Percentiles rank a stretch among this genome's conserved stretches.
Conservation (phyloP, 305 asterid species). For the Striga hermonthica region DNA sequence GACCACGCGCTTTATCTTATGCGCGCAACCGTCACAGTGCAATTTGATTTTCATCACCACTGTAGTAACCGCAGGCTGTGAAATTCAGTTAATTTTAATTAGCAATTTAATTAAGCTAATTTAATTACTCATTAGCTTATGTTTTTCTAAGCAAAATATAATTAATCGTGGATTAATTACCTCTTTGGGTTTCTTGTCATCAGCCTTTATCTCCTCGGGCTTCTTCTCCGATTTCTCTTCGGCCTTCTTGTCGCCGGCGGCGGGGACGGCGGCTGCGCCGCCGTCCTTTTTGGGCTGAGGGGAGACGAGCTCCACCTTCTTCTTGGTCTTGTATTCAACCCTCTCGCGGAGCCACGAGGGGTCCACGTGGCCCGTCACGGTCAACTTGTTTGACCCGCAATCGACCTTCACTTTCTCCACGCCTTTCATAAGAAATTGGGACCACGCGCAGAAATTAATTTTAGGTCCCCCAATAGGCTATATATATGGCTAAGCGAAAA, state of each 20-base stretch:
- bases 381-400: conserved; percentile 42
- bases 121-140: not conserved
- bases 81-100: not conserved
- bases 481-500: too few species aligned
- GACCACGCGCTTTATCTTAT: conserved; percentile 59
- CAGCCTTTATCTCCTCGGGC: conserved; percentile 36
- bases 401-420: conserved; percentile 51
- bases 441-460: too few species aligned
- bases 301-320: conserved; percentile 58
- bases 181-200: conserved; percentile 58
- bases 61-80: conserved; percentile 53
- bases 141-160: conserved; percentile 14
- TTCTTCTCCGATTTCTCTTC: conserved; percentile 46
- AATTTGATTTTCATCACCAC: conserved; percentile 58
- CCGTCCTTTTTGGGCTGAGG: conserved; percentile 27
- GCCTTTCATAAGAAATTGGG: conserved; percentile 33
- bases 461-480: too few species aligned
- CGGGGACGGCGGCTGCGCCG: too few species aligned
- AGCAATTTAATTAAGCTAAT: not conserved
- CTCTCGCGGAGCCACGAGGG: conserved; percentile 61
- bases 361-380: conserved; percentile 71
- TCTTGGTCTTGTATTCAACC: conserved; percentile 60
- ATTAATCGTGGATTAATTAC: conserved; percentile 30
- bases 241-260: conserved; percentile 48
- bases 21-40: conserved; percentile 85